Percentiles rank a stretch among this genome's conserved stretches.
Conservation (phyloP, 2,329 filamentous ascomycete species). For the Tympanopsis confertula region DNA sequence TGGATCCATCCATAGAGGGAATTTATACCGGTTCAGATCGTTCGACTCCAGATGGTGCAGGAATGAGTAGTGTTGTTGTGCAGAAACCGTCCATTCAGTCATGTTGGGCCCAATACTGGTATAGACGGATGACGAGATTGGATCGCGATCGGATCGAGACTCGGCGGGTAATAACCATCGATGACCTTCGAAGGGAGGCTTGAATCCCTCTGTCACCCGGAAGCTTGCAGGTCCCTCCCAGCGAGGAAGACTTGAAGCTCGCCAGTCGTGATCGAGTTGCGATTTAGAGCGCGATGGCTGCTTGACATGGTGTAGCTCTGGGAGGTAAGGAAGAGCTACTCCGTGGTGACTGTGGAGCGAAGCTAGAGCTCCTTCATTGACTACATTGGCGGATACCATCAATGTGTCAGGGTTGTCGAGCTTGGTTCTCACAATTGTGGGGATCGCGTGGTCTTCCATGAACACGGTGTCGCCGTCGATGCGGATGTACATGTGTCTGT, state of each 20-base stretch:
- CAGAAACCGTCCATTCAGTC: constrained; percentile 36
- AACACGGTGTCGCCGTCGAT: constrained; percentile 32
- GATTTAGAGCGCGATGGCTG: constrained; percentile 7
- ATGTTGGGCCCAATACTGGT: constrained; percentile 27
- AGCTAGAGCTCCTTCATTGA: constrained; percentile 41
- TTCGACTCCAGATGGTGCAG: constrained; percentile 36
- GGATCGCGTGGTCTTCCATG: constrained; percentile 28
- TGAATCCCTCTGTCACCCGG: background rate
- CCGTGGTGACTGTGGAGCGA: constrained; percentile 41
- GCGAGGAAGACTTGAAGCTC: constrained; percentile 1
- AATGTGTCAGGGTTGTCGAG: constrained; percentile 35
- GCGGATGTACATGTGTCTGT: constrained; percentile 26
- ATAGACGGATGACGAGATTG: constrained; percentile 29
- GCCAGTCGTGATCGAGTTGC: constrained; percentile 1
- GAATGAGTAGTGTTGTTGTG: constrained; percentile 33
- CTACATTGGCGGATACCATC: constrained; percentile 40
- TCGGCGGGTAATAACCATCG: constrained; percentile 23
- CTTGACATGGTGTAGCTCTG: constrained; percentile 21
- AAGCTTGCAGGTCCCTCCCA: background rate
- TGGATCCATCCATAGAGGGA: constrained; percentile 17
- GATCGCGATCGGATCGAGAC: constrained; percentile 30
- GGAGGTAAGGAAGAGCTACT: constrained; percentile 38
- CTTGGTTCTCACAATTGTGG: constrained; percentile 38
- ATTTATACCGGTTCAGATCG: constrained; percentile 32
- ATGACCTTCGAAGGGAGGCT: constrained; percentile 4